Evolutionary conservation across 78 protist species (phyloP).

Genomic region (slime mould (Dictyostelium discoideum)): dicty_2.7 NC_007090.3:1837001-1837500

Average conservation of each 20-base stretch:
- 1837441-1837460: not conserved
- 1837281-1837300: not conserved
- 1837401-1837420: not conserved
- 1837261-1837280: not conserved
- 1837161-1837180: not conserved
- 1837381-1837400: not conserved
- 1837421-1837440: not conserved
- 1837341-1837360: not conserved
- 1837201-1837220: too few relatives aligned
- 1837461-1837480: too few relatives aligned
- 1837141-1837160: not conserved
- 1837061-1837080: not conserved
- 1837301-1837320: not conserved
- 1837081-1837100: not conserved
- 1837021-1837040: not conserved
- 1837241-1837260: not conserved
- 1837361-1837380: not conserved
- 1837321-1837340: not conserved
- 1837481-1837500: too few relatives aligned
- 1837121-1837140: not conserved
- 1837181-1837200: not conserved
- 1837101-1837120: not conserved
- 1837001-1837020: not conserved
- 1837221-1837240: not conserved
- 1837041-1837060: not conserved